Conservation (phyloP, 345 rosid genomes). For the Xanthoceras sorbifolium region DNA sequence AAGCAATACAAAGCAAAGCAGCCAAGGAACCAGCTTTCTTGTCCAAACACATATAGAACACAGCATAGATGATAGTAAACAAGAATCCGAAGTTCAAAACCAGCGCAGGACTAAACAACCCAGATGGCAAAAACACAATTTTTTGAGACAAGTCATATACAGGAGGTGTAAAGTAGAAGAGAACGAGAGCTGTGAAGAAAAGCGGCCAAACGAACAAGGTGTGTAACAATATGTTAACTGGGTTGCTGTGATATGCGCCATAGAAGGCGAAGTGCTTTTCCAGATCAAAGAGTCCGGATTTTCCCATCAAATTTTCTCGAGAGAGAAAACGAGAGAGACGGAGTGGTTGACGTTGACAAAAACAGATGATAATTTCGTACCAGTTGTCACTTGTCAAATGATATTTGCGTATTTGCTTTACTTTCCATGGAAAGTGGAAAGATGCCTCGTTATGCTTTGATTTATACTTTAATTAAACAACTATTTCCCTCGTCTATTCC, state of each 20-base stretch:
- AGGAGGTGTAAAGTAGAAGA: slow-evolving; percentile 56
- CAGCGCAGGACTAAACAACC: slow-evolving; percentile 39
- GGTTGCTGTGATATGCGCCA: slow-evolving; percentile 83
- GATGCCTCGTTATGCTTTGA: too few species aligned
- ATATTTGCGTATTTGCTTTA: too few species aligned
- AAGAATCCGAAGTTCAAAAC: slow-evolving; percentile 63
- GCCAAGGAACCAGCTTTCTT: slow-evolving; percentile 73
- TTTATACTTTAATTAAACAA: too few species aligned
- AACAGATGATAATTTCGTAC: too few species aligned
- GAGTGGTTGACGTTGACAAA: not conserved
- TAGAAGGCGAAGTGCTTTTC: slow-evolving; percentile 85
- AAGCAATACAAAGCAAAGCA: slow-evolving; percentile 70
- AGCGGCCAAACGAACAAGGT: slow-evolving; percentile 82
- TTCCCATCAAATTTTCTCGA: slow-evolving; percentile 22
- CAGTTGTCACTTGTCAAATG: too few species aligned
- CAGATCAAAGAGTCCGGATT: slow-evolving; percentile 58
- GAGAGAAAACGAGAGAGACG: slow-evolving; percentile 34
- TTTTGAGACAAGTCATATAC: slow-evolving; percentile 36
- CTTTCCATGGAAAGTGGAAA: too few species aligned
- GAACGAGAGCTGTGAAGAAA: slow-evolving; percentile 61
- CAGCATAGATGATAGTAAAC: slow-evolving; percentile 50
- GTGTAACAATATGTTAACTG: slow-evolving; percentile 65
- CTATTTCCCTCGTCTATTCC: too few species aligned
- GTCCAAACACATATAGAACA: slow-evolving; percentile 62
- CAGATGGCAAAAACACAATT: slow-evolving; percentile 43